Conservation (phyloP, 169 alveolate species). For the Theileria annulata region DNA sequence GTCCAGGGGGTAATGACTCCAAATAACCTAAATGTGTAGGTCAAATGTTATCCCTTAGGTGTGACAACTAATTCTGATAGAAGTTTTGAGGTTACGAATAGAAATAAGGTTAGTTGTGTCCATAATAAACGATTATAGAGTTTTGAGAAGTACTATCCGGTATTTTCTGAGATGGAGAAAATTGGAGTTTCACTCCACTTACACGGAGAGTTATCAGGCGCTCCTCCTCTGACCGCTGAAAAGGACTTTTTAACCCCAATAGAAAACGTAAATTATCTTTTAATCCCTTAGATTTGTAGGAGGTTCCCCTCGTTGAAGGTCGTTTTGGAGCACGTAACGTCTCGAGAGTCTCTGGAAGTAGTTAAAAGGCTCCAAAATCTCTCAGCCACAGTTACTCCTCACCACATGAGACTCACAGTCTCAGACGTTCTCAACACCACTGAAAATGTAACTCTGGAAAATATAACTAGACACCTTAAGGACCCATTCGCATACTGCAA, state of each 20-base stretch:
- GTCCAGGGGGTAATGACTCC: conserved; percentile 65
- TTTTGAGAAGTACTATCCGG: conserved; percentile 69
- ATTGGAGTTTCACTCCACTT: conserved; percentile 69
- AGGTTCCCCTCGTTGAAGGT: conserved; percentile 72
- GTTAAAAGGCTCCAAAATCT: conserved; percentile 64
- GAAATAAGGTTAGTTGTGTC: background rate
- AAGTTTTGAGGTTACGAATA: conserved; percentile 55
- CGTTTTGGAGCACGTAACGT: conserved; percentile 75
- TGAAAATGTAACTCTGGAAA: conserved; percentile 30
- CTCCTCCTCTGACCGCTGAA: conserved; percentile 72
- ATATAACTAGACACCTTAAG: conserved; percentile 48
- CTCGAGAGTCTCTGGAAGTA: conserved; percentile 48
- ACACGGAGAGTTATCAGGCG: conserved; percentile 74
- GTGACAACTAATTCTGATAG: conserved; percentile 75
- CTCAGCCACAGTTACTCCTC: conserved; percentile 64
- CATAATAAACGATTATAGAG: conserved; percentile 9
- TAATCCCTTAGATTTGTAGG: conserved; percentile 35
- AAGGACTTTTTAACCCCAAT: conserved; percentile 56
- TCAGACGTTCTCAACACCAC: conserved; percentile 37
- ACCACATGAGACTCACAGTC: conserved; percentile 40
- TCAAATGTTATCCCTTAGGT: conserved; percentile 74
- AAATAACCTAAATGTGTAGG: conserved; percentile 2
- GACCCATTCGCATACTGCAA: conserved; percentile 75
- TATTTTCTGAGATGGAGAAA: conserved; percentile 70
- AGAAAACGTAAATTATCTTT: conserved; percentile 53